These are phyloP conservation scores for Xylaria sp. DNA, from an alignment of 2,329 filamentous ascomycete genomes.

Conservation along the genomic window DNA sequence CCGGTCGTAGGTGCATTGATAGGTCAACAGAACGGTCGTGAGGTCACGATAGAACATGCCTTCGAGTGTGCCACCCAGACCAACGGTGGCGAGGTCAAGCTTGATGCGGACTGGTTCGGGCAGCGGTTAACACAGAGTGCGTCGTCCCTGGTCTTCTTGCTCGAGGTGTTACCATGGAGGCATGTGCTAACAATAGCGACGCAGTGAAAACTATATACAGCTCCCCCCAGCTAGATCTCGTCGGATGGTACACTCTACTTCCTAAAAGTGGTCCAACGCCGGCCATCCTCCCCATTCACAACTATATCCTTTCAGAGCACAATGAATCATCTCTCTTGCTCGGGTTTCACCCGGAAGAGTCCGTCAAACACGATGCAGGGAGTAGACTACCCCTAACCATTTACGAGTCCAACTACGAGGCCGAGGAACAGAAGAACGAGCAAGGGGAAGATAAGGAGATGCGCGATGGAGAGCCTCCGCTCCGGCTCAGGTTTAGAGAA, in stretches of 20 bases:
- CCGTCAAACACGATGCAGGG: slow-evolving; percentile 67
- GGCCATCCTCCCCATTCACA: slow-evolving; percentile 78
- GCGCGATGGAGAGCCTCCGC: slow-evolving; percentile 68
- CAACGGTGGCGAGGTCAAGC: slow-evolving; percentile 66
- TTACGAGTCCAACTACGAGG: slow-evolving; percentile 86
- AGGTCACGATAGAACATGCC: slow-evolving; percentile 91
- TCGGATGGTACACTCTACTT: slow-evolving; percentile 91
- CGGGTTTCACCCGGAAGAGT: slow-evolving; percentile 80
- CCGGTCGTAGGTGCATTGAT: slow-evolving; percentile 89
- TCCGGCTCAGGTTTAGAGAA: slow-evolving; percentile 81
- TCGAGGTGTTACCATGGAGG: neutral
- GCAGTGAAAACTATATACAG: slow-evolving; percentile 91
- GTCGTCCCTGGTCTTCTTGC: slow-evolving; percentile 48
- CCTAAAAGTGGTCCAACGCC: slow-evolving; percentile 76
- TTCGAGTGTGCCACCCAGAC: slow-evolving; percentile 79
- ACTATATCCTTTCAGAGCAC: slow-evolving; percentile 76
- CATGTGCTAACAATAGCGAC: slow-evolving; percentile 30
- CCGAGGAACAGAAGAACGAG: slow-evolving; percentile 64
- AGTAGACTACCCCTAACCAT: slow-evolving; percentile 90
- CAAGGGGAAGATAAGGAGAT: slow-evolving; percentile 76
- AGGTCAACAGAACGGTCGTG: slow-evolving; percentile 89
- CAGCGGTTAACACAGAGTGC: slow-evolving; percentile 86
- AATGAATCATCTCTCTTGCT: slow-evolving; percentile 91
- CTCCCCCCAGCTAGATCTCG: slow-evolving; percentile 81
- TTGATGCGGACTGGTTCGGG: slow-evolving; percentile 79